Evolutionary conservation across 257 asterid genomes (phyloP), one percentile per base, ranked within the genome.

Genomic region (Fraxinus americana): DNA sequence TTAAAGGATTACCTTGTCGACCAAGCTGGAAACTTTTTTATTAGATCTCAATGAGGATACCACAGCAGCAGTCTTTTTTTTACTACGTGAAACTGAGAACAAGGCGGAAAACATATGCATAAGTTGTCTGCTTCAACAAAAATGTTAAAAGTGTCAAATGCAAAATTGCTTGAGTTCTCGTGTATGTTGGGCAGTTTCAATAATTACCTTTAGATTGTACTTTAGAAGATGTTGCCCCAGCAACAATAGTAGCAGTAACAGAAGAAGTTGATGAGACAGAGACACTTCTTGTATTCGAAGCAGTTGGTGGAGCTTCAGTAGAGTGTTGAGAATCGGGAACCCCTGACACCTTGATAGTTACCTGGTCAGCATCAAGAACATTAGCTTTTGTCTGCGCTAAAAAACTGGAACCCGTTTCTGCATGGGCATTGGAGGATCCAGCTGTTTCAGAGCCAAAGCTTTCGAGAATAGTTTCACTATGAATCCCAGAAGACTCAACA

Each of bases 11-110:
- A 96, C 99, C 98, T 96, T 96, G 88, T 96, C 98, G 68, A 96
- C 99, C 96, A 96, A 81, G 85, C 96, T 89, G 75, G 97, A 96
- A 67, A 96, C 98, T 78, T 96, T 96, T 88, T 93, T 96, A 87
- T 91, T 96, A 71, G 97, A 87, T 89, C 91, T 93, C 86, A 90
- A 86, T 27, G 97, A 83, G 74, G 99, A 85, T 65, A 83, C 92
- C 50, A 87, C 90, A 45, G 97, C 85, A 76, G 84, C 89, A 25
- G 94, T 75, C 76, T 92, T 87, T 84, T 95, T 93, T 82, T 96
- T 96, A 66, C 70, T 72, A 72, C 98, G 99, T 8, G 84, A 30
- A 85, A 83, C 99, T 96, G 90, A 16, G 29, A 63, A 12, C 50
- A 43, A 11, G 61, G 34, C 12, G 59, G 65, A 67, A 66, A 73